phyloP scores from a whole-genome alignment of 2,329 filamentous ascomycete species.

The Aspergillus chevalieri region DNA sequence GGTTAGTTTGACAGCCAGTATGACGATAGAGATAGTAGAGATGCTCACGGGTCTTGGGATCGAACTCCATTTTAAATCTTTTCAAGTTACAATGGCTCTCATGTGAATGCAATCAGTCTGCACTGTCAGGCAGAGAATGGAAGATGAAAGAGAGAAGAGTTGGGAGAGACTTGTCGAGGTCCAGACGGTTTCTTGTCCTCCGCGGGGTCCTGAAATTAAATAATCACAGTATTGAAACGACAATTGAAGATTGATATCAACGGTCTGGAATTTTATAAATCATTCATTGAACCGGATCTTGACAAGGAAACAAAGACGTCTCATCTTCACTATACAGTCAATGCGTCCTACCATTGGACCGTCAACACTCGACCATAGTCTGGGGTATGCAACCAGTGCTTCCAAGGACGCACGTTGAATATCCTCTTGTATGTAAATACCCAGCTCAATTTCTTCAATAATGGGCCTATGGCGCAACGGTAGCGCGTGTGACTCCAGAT shows the following conservation, averaged over 20 bases:
- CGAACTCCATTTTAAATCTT: constrained; percentile 58
- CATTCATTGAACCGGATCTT: no score
- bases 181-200: no score
- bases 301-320: no score
- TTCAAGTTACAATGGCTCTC: neutral
- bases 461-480: neutral
- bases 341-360: no score
- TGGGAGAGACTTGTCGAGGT: neutral
- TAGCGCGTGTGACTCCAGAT: constrained; percentile 1
- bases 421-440: no score
- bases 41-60: constrained; percentile 64
- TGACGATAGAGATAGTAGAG: neutral
- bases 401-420: no score
- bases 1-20: constrained; percentile 11
- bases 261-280: neutral
- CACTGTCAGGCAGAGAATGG: no score
- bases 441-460: no score
- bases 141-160: neutral
- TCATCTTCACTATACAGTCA: neutral
- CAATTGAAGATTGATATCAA: neutral
- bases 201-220: no score
- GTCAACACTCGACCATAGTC: no score
- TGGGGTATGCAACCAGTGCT: no score
- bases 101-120: neutral
- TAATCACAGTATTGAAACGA: no score